Evolutionary conservation across 2,329 filamentous ascomycete genomes (phyloP), one percentile per base, ranked within the genome.

Genomic region (Fusarium albosuccineum): DNA sequence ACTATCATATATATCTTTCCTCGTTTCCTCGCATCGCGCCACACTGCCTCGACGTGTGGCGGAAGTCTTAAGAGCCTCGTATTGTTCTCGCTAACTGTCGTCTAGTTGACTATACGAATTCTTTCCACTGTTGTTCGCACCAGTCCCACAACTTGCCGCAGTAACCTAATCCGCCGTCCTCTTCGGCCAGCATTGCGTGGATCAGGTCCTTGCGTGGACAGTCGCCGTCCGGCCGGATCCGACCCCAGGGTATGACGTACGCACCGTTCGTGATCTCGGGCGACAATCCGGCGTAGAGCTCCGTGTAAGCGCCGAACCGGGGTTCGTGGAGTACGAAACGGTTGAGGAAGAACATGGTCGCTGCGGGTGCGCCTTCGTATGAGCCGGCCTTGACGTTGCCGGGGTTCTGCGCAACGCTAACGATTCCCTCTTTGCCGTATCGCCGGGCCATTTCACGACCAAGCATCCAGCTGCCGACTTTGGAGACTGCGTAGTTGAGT

Each of bases 261-360:
- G 62, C 48, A 7, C 75, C 76, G 41, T 72, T 73, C 1, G 71
- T 76, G 6, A 82, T 70, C 3, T 81, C 78, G 1, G 76, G 72
- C 1, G 78, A 79, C 49, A 82, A 67, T 1, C 78, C 80, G 34
- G 79, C 77, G 50, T 71, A 82, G 2, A 83, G 58, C 66, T 80
- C 79, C 1, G 81, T 81, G 57, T 80, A 81, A 2, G 80, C 81
- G 6, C 80, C 81, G 30, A 74, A 66, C 4, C 60, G 67, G 2
- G 78, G 66, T 13, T 74, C 72, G 49, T 80, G 72, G 11, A 61
- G 34, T 3, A 77, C 60, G 5, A 77, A 34, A 8, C 63, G 60
- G 5, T 62, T 66, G 50, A 75, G 62, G 33, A 77, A 34, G 37
- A 70, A 63, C 62, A 70, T 72, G 40, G 60, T 52, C 26, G 39